Percentiles rank a stretch among this genome's conserved stretches.
phyloP scores from a whole-genome alignment of 1,139 yeast genomes.

The Geotrichum candidum region DNA sequence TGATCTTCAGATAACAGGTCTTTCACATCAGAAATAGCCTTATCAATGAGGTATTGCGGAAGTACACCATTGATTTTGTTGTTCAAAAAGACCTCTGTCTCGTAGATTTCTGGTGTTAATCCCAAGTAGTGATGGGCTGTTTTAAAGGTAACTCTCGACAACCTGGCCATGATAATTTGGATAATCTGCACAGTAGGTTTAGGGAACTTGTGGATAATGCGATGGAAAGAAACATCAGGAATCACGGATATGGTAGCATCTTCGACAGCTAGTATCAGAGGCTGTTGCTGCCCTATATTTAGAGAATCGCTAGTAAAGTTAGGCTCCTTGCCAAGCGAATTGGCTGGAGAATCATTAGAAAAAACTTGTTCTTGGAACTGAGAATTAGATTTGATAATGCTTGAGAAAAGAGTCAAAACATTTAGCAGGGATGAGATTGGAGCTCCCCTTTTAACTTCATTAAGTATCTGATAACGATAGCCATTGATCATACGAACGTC shows the following conservation, averaged over 20 bases:
- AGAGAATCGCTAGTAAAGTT: not conserved
- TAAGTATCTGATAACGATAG: slow-evolving; percentile 65
- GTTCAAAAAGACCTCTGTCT: slow-evolving; percentile 68
- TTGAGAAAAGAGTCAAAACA: slow-evolving; percentile 65
- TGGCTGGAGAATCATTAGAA: not conserved
- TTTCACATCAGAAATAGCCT: slow-evolving; percentile 45
- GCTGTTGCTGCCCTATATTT: not conserved
- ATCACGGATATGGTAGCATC: slow-evolving; percentile 87
- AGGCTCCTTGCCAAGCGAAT: not conserved
- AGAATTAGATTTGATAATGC: slow-evolving; percentile 27
- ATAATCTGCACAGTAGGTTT: slow-evolving; percentile 89
- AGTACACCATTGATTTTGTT: slow-evolving; percentile 35
- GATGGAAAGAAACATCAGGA: slow-evolving; percentile 74
- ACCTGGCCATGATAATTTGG: slow-evolving; percentile 80
- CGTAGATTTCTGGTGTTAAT: slow-evolving; percentile 71
- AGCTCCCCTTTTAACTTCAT: slow-evolving; percentile 76
- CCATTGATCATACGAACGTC: slow-evolving; percentile 37
- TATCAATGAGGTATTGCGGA: slow-evolving; percentile 36
- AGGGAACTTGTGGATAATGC: slow-evolving; percentile 71
- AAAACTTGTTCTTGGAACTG: not conserved
- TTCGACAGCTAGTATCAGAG: slow-evolving; percentile 52
- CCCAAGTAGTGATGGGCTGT: slow-evolving; percentile 86
- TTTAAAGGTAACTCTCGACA: slow-evolving; percentile 85
- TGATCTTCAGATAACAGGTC: slow-evolving; percentile 22
- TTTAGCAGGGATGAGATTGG: slow-evolving; percentile 80